Base-by-base conservation (phyloP, 208 protist genomes). In the Leishmania aethiopica region DNA sequence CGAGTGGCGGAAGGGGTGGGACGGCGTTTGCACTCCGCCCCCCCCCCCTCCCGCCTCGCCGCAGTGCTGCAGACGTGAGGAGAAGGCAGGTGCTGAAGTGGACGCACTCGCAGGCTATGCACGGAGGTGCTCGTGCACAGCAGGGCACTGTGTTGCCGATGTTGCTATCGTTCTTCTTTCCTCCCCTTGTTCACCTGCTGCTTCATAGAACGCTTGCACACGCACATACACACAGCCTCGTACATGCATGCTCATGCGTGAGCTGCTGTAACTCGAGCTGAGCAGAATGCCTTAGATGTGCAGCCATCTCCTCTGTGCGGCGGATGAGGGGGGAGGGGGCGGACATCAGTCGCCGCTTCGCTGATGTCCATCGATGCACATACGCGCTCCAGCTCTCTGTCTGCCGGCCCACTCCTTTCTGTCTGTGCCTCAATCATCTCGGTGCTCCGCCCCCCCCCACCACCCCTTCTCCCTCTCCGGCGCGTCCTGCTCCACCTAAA, bases 41-140 rank as follows among this genome's bases (percentile, higher is more conserved):
- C 8, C 47, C n/a, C 47, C 66, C 35, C 45, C 73, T 17, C 37
- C 35, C 15, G 32, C 13, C 13, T 42, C 13, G 35, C 13, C 10
- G 40, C 37, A 40, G 66, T 81, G 0, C 69, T 81, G 78, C 37
- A 51, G 42, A 51, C 28, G 22, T 81, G 28, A 40, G 53, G 55
- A 10, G 42, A 25, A 45, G 7, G 35, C 78, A 40, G 79, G 42
- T 62, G 79, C 28, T 77, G n/a, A 77, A 47, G 59, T 71, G 79
- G 78, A 13, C 70, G 25, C 49, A 66, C 32, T 59, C 70, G 70
- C 35, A 49, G 10, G 78, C 51, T 8, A 47, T 81, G 51, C 70
- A 35, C 28, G 42, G 49, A 42, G 49, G 42, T 73, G 40, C 40
- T 45, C 42, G 42, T 22, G 42, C 40, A 45, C 8, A 11, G 17